Evolutionary conservation across 2,329 filamentous ascomycete species (phyloP).

Genomic region (Colletotrichum higginsianum): DNA sequence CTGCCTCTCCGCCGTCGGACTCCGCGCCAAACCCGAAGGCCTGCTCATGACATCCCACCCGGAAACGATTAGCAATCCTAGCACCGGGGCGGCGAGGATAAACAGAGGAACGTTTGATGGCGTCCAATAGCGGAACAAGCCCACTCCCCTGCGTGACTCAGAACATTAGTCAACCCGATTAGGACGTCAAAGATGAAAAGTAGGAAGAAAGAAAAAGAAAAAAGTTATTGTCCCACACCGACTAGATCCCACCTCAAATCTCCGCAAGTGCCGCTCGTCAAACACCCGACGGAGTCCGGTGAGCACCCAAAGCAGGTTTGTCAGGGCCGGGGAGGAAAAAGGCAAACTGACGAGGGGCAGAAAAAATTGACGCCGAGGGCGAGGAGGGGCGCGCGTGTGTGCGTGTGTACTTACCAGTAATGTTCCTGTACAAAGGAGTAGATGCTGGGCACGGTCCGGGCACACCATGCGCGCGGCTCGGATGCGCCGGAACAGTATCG

Average conservation of each 20-base stretch:
- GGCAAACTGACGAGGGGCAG: too few relatives aligned
- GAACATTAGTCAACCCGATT: slow-evolving; percentile 23
- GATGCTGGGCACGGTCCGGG: slow-evolving; percentile 81
- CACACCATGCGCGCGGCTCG: slow-evolving; percentile 80
- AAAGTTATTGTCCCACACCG: background rate
- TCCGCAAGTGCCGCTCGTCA: slow-evolving; percentile 21
- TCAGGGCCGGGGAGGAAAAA: slow-evolving; percentile 34
- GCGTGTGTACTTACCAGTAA: slow-evolving; percentile 80
- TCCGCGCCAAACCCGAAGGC: slow-evolving; percentile 39
- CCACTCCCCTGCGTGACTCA: slow-evolving; percentile 77
- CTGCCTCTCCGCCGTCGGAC: slow-evolving; percentile 27
- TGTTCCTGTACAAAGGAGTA: slow-evolving; percentile 90
- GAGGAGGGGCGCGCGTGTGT: background rate
- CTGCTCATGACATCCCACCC: slow-evolving; percentile 58
- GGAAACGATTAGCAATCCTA: slow-evolving; percentile 77
- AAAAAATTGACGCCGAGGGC: background rate
- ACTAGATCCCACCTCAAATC: slow-evolving; percentile 20
- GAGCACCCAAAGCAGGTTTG: background rate
- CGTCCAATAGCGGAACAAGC: slow-evolving; percentile 93
- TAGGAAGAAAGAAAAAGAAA: background rate
- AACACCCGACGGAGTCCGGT: background rate
- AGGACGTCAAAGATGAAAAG: background rate
- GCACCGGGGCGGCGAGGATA: slow-evolving; percentile 83
- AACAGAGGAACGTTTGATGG: slow-evolving; percentile 89
- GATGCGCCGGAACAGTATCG: slow-evolving; percentile 72